Base-by-base conservation (phyloP, 345 rosid genomes). In the Camelina hispida region DNA sequence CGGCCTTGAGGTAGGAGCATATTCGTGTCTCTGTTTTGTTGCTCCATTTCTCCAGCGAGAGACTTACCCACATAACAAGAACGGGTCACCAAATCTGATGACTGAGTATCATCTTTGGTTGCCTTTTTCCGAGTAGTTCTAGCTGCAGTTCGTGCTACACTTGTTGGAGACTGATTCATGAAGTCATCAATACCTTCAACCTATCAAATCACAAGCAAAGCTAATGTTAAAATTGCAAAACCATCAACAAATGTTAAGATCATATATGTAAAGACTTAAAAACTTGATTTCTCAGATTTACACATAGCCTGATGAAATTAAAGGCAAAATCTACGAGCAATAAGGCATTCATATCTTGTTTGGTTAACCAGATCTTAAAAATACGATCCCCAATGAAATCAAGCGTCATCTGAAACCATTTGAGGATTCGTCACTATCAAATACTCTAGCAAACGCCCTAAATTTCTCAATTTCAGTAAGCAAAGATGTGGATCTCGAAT, bases 101-200 rank as follows among this genome's bases (percentile, higher is more conserved):
- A 70, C 40, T 80, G 82, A 7, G 84, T 78, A 46, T 84, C 87
- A 38, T 66, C 82, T 46, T 75, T 81, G 15, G 43, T 64, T 25
- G 84, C 57, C 59, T 81, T 91, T 59, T 83, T 85, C 61, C 91
- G 76, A 57, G 85, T 78, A 22, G 88, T 82, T 83, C 88, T 80
- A 17, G 63, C 55, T n/a, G 80, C 87, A 10, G 88, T 76, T 37
- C 72, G 79, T 6, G 86, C 76, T 22, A 67, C 58, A 66, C 62
- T 84, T 1, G 77, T 85, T 8, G 90, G 91, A 55, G 87, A 80
- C 13, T 51, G 79, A 53, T 81, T 83, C 71, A 62, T 43, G 9
- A 89, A 43, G 56, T 92, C 99, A 1, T 87, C 93, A 18, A 87
- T 79, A 65, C 99, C 99, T 61, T 87, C 97, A 42, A 89, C 98